Percentiles rank a stretch among this genome's conserved stretches.
These are phyloP conservation scores for Apophysomyces variabilis DNA, from an alignment of 371 early-diverging fungal genomes.

Conservation along the genomic window DNA sequence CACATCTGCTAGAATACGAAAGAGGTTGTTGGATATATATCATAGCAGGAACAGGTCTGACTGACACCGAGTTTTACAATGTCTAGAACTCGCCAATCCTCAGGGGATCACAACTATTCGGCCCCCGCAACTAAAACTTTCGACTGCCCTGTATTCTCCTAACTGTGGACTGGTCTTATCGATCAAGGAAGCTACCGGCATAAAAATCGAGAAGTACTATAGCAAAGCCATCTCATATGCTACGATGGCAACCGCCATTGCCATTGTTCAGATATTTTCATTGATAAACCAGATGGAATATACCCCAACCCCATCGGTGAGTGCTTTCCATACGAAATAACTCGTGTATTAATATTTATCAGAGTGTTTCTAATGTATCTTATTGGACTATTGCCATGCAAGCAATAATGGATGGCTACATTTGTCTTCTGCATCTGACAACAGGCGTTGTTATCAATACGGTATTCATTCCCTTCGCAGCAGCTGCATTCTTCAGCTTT, in stretches of 20 bases:
- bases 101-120: slow-evolving; percentile 57
- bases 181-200: slow-evolving; percentile 48
- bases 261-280: slow-evolving; percentile 62
- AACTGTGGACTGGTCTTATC: slow-evolving; percentile 57
- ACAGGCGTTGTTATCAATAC: slow-evolving; percentile 62
- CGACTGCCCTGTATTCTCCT: slow-evolving; percentile 61
- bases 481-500: slow-evolving; percentile 73
- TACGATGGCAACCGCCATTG: slow-evolving; percentile 53
- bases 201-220: slow-evolving; percentile 60
- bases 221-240: slow-evolving; percentile 63
- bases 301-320: slow-evolving; percentile 76
- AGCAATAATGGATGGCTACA: slow-evolving; percentile 71
- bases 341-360: neutral
- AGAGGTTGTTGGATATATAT: slow-evolving; percentile 36
- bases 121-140: slow-evolving; percentile 56
- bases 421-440: slow-evolving; percentile 68
- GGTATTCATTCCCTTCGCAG: slow-evolving; percentile 68
- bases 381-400: slow-evolving; percentile 74
- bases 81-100: slow-evolving; percentile 52
- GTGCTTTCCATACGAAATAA: slow-evolving; percentile 7
- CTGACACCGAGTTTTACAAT: neutral
- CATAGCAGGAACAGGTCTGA: neutral
- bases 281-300: slow-evolving; percentile 75
- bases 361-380: slow-evolving; percentile 77
- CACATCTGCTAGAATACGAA: slow-evolving; percentile 60